A percentile compares a stretch with the other conserved stretches of the same genome.
These are phyloP conservation scores for Binderoboletus segoi DNA, from an alignment of 1,284 basidiomycete species.

Conservation along the genomic window DNA sequence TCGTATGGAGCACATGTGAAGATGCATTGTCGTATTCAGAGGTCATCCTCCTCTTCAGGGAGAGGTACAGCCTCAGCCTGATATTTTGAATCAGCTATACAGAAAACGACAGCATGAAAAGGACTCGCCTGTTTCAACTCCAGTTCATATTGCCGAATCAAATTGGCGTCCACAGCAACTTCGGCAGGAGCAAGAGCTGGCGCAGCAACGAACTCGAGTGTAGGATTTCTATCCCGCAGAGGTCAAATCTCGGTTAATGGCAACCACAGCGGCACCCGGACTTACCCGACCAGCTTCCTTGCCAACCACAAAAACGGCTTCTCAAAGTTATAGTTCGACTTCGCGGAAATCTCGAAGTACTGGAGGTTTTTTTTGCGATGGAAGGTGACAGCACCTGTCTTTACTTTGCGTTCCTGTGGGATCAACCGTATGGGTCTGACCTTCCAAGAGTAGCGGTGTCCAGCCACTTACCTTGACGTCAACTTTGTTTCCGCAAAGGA, in stretches of 20 bases:
- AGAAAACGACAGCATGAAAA: background rate
- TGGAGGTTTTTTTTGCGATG: constrained; percentile 99
- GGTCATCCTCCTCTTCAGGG: constrained; percentile 80
- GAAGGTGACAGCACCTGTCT: constrained; percentile 98
- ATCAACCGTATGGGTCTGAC: constrained; percentile 9
- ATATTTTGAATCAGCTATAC: constrained; percentile 11
- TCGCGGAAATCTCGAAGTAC: constrained; percentile 99
- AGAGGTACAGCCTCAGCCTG: constrained; percentile 77
- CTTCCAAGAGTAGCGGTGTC: background rate
- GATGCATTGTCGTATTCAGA: constrained; percentile 43
- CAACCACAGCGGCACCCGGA: constrained; percentile 12
- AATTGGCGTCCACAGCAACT: constrained; percentile 78
- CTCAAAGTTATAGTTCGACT: constrained; percentile 99
- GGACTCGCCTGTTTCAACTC: constrained; percentile 72
- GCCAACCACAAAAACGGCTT: constrained; percentile 99
- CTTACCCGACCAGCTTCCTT: constrained; percentile 95
- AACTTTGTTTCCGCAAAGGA: constrained; percentile 99
- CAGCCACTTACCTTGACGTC: constrained; percentile 86
- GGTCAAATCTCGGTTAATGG: background rate
- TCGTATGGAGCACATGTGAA: constrained; percentile 24
- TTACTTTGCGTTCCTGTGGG: constrained; percentile 96
- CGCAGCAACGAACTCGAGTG: constrained; percentile 95
- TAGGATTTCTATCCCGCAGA: constrained; percentile 63
- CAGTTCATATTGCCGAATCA: constrained; percentile 84
- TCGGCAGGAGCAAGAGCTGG: constrained; percentile 96